Percentiles rank a stretch among this genome's conserved stretches.
Evolutionary conservation across 192 early-diverging fungal species (phyloP).

Genomic region (Endogone sp.): DNA sequence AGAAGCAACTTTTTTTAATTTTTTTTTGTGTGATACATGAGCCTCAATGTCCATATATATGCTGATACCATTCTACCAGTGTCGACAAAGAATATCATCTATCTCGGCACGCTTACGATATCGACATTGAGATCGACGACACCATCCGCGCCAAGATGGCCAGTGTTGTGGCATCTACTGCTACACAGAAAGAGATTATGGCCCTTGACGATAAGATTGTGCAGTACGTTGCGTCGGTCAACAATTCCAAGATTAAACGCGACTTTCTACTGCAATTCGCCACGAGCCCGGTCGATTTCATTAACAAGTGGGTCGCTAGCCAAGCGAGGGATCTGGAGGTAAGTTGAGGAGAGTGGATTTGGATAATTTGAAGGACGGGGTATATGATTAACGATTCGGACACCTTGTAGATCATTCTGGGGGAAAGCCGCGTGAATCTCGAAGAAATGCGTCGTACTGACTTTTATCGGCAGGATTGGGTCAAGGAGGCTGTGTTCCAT

Average conservation of each 20-base stretch:
- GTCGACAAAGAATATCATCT: constrained; percentile 76
- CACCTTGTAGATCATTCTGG: constrained; percentile 56
- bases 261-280: constrained; percentile 91
- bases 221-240: constrained; percentile 77
- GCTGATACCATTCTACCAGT: constrained; percentile 16
- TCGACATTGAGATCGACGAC: constrained; percentile 89
- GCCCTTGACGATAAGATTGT: constrained; percentile 63
- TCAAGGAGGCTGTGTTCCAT: constrained; percentile 88
- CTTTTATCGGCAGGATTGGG: constrained; percentile 75
- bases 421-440: constrained; percentile 67
- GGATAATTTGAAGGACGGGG: not conserved
- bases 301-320: constrained; percentile 89
- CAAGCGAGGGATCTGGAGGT: constrained; percentile 93
- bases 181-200: constrained; percentile 35
- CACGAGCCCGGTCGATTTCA: constrained; percentile 81
- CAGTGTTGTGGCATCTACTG: constrained; percentile 40
- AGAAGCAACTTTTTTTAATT: not conserved
- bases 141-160: constrained; percentile 55
- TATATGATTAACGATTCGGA: not conserved
- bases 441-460: constrained; percentile 69
- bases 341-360: constrained; percentile 50
- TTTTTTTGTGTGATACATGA: not conserved
- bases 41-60: not conserved
- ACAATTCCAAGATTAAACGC: constrained; percentile 85
- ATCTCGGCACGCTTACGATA: constrained; percentile 79